Evolutionary conservation across 495 filamentous ascomycete genomes (phyloP).

Genomic region (Xylaria cubensis): DNA sequence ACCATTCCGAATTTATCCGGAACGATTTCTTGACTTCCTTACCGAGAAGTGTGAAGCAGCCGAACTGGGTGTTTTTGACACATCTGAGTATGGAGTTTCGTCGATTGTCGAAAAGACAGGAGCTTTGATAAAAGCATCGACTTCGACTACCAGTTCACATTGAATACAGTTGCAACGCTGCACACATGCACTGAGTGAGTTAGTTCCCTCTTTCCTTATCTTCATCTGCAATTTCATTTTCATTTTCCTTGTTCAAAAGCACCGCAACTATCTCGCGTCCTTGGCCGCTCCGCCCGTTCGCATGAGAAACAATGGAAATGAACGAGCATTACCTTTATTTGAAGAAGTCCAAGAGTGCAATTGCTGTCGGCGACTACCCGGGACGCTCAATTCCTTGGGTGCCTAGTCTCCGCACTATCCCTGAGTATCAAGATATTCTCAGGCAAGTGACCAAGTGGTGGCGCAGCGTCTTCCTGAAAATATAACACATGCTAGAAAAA

Average conservation of each 20-base stretch:
- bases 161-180: not conserved
- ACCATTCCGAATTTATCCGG: not conserved
- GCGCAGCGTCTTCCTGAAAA: conserved; percentile 11
- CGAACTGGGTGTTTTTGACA: conserved; percentile 1
- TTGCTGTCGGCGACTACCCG: not conserved
- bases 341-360: not conserved
- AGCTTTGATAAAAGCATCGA: conserved; percentile 7
- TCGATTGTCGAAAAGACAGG: conserved; percentile 7
- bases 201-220: not conserved
- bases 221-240: not conserved
- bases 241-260: not conserved
- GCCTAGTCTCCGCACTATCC: not conserved
- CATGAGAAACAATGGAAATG: not conserved
- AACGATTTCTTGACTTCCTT: not conserved
- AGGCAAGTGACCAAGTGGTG: conserved; percentile 18
- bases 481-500: not conserved
- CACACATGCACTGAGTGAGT: conserved; percentile 13
- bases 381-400: not conserved
- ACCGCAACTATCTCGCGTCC: not conserved
- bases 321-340: not conserved
- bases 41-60: not conserved
- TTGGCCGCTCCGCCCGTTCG: not conserved
- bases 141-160: not conserved
- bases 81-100: conserved; percentile 9
- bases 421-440: conserved; percentile 1